Evolutionary conservation across 805 yeast genomes (phyloP).

Genomic region (Candida sonorensis): DNA sequence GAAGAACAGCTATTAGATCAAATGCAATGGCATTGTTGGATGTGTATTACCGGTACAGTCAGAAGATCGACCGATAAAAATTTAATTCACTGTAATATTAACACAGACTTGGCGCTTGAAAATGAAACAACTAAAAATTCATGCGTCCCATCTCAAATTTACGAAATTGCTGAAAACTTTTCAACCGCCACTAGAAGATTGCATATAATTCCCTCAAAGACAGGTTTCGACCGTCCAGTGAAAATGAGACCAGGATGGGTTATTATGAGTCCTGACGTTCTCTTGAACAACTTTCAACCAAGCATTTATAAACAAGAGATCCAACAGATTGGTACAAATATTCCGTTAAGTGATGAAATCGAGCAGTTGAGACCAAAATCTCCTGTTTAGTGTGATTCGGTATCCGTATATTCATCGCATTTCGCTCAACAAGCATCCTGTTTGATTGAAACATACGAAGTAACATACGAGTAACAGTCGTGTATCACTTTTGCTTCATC

Average conservation of each 20-base stretch:
- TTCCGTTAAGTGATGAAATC: conserved; percentile 67
- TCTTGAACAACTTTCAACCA: conserved; percentile 63
- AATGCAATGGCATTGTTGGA: conserved; percentile 95
- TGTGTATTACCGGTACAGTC: conserved; percentile 95
- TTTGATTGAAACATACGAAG: too few species aligned
- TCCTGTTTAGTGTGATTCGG: conserved; percentile 36
- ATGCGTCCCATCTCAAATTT: conserved; percentile 68
- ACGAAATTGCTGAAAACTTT: conserved; percentile 82
- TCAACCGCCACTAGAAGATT: conserved; percentile 74
- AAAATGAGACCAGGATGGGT: conserved; percentile 86
- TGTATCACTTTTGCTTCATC: too few species aligned
- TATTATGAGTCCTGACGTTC: conserved; percentile 74
- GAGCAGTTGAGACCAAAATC: conserved; percentile 81
- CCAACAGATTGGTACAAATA: conserved; percentile 39
- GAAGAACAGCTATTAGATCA: conserved; percentile 52
- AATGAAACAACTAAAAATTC: conserved; percentile 32
- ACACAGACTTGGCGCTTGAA: conserved; percentile 81
- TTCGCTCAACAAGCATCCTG: not conserved
- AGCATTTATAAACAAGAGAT: conserved; percentile 38
- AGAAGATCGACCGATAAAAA: conserved; percentile 78
- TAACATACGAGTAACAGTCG: too few species aligned
- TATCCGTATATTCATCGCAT: not conserved
- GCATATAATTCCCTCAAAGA: conserved; percentile 73
- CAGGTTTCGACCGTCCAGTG: conserved; percentile 60
- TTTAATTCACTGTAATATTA: conserved; percentile 85